Evolutionary conservation across 2,329 filamentous ascomycete species (phyloP), one percentile per base, ranked within the genome.

Genomic region (Xylariaceae sp.): DNA sequence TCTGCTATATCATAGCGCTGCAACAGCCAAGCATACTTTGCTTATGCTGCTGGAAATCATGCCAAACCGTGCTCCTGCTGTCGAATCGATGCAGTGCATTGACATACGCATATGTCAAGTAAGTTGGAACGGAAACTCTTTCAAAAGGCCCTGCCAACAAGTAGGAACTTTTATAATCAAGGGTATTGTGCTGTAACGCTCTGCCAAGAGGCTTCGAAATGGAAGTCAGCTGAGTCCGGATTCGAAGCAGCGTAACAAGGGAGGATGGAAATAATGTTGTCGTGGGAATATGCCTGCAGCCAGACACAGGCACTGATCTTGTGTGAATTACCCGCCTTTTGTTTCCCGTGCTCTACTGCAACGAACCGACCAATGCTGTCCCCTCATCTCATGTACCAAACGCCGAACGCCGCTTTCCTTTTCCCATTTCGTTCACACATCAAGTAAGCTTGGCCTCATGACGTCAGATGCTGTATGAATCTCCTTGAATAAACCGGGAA

Each of bases 81-180:
- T 68, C 63, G 66, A 59, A 65, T 64, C 61, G 66, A 67, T 67
- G 67, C 65, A 67, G 67, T 68, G 65, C 64, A 53, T 44, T 59
- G 58, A 48, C 50, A 59, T 42, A 45, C 30, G 30, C 52, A 49
- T 61, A 55, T 41, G 47, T 50, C 16, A 42, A 53, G 35, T 50
- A 53, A 46, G 49, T 47, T 49, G 43, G 52, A 39, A 27, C 9
- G n/a, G 30, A 48, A 48, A 53, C 23, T 40, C 29, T 26, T 42
- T 20, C 23, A 21, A 15, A 30, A 46, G 39, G 15, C 36, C 41
- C 33, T 40, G 36, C 26, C 23, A 30, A 3, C 15, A 11, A 23
- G 42, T 46, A 47, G 45, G 29, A 44, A 35, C 44, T 50, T 29
- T 26, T 36, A 32, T 18, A 46, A 50, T 56, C 48, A 49, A 40